Evolutionary conservation across 371 early-diverging fungal species (phyloP).

Genomic region (Haplosporangium sp.): DNA sequence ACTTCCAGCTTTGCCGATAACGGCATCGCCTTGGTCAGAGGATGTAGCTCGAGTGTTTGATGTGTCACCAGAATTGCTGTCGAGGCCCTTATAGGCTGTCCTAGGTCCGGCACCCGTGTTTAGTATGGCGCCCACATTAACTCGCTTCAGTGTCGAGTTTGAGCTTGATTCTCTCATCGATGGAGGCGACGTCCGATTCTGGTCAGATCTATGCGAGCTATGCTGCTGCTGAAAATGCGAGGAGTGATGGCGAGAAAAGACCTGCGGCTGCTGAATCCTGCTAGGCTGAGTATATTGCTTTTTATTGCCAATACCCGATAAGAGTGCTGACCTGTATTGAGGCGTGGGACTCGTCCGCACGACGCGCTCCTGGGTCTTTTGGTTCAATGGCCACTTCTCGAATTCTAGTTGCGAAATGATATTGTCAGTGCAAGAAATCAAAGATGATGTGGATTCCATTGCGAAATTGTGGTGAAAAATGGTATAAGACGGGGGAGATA

Average conservation of each 20-base stretch:
- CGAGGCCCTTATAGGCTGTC: too few species aligned
- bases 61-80: too few species aligned
- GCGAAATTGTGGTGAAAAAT: neutral
- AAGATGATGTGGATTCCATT: neutral
- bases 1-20: neutral
- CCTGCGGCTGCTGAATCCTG: slow-evolving; percentile 18
- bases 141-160: neutral
- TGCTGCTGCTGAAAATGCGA: slow-evolving; percentile 9
- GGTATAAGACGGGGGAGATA: neutral
- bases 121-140: neutral
- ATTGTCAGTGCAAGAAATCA: neutral
- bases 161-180: neutral
- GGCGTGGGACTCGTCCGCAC: slow-evolving; percentile 14
- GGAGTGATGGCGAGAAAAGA: slow-evolving; percentile 9
- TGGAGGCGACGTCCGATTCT: neutral
- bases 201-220: neutral
- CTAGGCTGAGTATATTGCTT: neutral
- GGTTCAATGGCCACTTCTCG: slow-evolving; percentile 41
- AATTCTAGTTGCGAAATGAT: slow-evolving; percentile 24
- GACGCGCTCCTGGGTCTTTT: slow-evolving; percentile 39
- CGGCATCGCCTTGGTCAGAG: slow-evolving; percentile 3
- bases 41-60: too few species aligned
- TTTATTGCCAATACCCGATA: slow-evolving; percentile 14
- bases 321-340: slow-evolving; percentile 27
- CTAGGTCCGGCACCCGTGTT: too few species aligned